phyloP scores from a whole-genome alignment of 192 early-diverging fungal genomes.

The Lunasporangiospora selenospora region DNA sequence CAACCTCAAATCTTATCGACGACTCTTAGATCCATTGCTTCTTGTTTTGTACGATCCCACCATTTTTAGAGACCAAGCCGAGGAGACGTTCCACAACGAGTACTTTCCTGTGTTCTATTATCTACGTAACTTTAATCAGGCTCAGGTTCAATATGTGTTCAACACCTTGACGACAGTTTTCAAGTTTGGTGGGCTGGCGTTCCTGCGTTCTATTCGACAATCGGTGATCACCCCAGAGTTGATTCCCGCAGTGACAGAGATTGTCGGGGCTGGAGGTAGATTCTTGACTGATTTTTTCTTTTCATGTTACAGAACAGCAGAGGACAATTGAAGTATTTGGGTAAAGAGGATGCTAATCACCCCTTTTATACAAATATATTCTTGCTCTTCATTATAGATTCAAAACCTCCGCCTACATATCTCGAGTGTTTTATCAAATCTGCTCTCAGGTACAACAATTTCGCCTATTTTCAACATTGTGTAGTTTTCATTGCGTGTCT shows the following conservation, averaged over 20 bases:
- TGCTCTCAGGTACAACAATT: constrained; percentile 37
- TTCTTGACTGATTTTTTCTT: too few relatives aligned
- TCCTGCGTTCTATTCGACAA: constrained; percentile 57
- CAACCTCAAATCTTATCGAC: constrained; percentile 64
- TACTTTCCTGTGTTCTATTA: constrained; percentile 58
- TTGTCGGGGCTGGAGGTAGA: constrained; percentile 24
- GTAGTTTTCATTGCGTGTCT: too few relatives aligned
- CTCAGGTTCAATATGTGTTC: constrained; percentile 70
- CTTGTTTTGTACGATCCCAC: constrained; percentile 51
- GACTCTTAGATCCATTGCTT: constrained; percentile 67
- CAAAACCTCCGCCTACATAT: constrained; percentile 27
- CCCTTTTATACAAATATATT: not conserved
- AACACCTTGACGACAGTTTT: constrained; percentile 59
- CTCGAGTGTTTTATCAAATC: constrained; percentile 38
- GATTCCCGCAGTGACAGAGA: constrained; percentile 16
- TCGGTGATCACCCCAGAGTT: constrained; percentile 21
- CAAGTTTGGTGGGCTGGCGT: constrained; percentile 59
- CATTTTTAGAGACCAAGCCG: constrained; percentile 47
- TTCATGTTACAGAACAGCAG: too few relatives aligned
- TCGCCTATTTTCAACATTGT: too few relatives aligned
- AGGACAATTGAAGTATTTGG: too few relatives aligned
- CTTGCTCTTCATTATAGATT: constrained; percentile 6
- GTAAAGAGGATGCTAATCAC: not conserved
- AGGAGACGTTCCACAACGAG: constrained; percentile 46
- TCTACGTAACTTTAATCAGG: constrained; percentile 67